phyloP scores from a whole-genome alignment of 495 filamentous ascomycete genomes.

The Tuber melanosporum region DNA sequence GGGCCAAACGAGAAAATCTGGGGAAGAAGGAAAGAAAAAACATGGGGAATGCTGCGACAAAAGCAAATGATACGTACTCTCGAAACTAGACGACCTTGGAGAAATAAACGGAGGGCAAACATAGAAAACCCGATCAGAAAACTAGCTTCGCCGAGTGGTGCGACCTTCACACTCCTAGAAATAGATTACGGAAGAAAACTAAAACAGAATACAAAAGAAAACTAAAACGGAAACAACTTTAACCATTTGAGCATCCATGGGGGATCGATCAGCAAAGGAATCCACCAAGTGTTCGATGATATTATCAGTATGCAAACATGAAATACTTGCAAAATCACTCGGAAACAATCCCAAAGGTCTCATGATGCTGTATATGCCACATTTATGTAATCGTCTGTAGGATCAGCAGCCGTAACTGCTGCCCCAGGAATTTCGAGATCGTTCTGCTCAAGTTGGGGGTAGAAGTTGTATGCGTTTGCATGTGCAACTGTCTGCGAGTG shows the following conservation, averaged over 20 bases:
- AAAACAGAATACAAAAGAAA: neutral
- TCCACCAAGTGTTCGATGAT: neutral
- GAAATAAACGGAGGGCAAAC: neutral
- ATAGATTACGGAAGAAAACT: neutral
- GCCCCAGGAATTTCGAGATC: neutral
- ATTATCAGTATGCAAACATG: neutral
- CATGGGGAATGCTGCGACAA: neutral
- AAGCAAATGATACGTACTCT: neutral
- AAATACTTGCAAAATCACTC: neutral
- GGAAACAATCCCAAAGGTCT: neutral
- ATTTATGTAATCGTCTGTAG: neutral
- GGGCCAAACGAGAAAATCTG: neutral
- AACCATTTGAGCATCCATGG: neutral
- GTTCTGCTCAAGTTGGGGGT: neutral
- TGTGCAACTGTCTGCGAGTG: slow-evolving; percentile 16
- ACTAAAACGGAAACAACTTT: neutral
- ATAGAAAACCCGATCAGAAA: slow-evolving; percentile 1
- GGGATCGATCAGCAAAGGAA: neutral
- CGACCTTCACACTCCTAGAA: neutral
- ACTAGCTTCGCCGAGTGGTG: slow-evolving; percentile 1
- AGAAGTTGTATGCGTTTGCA: neutral
- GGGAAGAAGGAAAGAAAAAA: neutral
- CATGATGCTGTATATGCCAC: neutral
- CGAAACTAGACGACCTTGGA: neutral
- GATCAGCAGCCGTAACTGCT: neutral